Base-by-base conservation (phyloP, 2,329 filamentous ascomycete genomes). In the Hypoxylon sp. region DNA sequence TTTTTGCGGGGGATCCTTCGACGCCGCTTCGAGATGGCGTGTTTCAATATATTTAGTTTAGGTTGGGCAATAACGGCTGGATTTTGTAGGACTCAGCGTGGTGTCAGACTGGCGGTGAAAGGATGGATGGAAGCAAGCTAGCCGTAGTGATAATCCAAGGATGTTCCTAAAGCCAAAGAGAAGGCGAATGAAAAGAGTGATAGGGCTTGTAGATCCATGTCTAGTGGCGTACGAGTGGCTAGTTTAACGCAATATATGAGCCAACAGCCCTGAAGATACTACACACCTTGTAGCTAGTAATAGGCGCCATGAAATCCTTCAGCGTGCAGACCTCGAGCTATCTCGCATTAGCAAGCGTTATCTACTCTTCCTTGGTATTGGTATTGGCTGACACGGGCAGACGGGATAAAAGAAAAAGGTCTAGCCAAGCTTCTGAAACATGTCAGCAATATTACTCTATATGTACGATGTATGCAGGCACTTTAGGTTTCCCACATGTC, bases 71-170 rank as follows among this genome's bases (percentile, higher is more conserved):
- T 7, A 47, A 32, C 27, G 31, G 12, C 32, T 31, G 34, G 29
- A 46, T 29, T 17, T 37, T 25, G 35, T 16, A 47, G 47, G 38
- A 49, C 50, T 43, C 20, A 35, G 25, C 15, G 19, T n/a, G n/a
- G n/a, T 43, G 55, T 55, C 27, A 55, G 51, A 58, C 51, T 55
- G 40, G 55, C 55, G 55, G 55, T 55, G 38, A 52, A 49, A 38
- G 23, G 37, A 34, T 26, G 26, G 20, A 37, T 27, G 21, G 5
- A 9, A n/a, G n/a, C 23, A 42, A 30, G 26, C 40, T 44, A 42
- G 41, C 32, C 31, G 41, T 20, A 21, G 7, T 35, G 23, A 34
- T 19, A 13, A 34, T 17, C 9, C 8, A 25, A 15, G 15, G 25
- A 25, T 29, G 26, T 38, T 12, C 25, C 36, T 35, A 17, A 40